Percentiles rank a stretch among this genome's conserved stretches.
These are phyloP conservation scores for Tetratostichococcus sp. DNA, from an alignment of 139 green algal species.

Conservation along the genomic window DNA sequence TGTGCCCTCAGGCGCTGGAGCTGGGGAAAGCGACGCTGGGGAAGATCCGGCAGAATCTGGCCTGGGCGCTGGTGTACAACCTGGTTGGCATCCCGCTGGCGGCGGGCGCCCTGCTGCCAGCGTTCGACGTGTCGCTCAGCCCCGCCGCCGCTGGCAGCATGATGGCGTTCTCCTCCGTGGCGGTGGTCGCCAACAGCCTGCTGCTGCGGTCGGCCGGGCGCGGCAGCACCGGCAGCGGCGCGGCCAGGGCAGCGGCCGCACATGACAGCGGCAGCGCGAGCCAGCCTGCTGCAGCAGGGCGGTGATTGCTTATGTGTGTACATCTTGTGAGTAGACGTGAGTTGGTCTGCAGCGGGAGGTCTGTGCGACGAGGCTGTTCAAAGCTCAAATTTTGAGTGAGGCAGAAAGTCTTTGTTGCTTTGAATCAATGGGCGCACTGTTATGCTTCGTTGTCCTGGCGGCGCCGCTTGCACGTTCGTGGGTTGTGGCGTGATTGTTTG, in stretches of 20 bases:
- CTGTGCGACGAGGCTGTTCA: too few species aligned
- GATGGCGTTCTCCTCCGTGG: constrained; percentile 88
- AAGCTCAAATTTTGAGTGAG: too few species aligned
- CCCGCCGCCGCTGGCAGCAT: constrained; percentile 77
- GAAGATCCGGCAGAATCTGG: constrained; percentile 94
- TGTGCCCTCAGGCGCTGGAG: constrained; percentile 69
- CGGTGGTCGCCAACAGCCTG: constrained; percentile 87
- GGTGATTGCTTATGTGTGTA: too few species aligned
- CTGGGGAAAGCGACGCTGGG: constrained; percentile 69
- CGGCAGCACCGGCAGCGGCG: background rate
- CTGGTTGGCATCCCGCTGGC: constrained; percentile 86
- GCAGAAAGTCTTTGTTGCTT: too few species aligned
- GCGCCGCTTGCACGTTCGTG: too few species aligned
- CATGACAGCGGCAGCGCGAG: background rate
- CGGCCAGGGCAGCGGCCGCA: background rate
- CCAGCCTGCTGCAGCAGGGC: too few species aligned
- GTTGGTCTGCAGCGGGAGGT: too few species aligned
- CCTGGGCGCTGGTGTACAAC: constrained; percentile 95
- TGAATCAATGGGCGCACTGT: too few species aligned
- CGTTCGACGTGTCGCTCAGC: constrained; percentile 71
- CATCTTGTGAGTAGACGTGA: too few species aligned
- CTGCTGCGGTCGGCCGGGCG: constrained; percentile 46
- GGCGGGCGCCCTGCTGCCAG: constrained; percentile 78
- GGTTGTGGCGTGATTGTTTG: too few species aligned
- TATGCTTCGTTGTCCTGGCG: too few species aligned